A percentile compares a stretch with the other conserved stretches of the same genome.
Evolutionary conservation across 2,329 filamentous ascomycete species (phyloP).

Genomic region (Aspergillus brunneoviolaceus): DNA sequence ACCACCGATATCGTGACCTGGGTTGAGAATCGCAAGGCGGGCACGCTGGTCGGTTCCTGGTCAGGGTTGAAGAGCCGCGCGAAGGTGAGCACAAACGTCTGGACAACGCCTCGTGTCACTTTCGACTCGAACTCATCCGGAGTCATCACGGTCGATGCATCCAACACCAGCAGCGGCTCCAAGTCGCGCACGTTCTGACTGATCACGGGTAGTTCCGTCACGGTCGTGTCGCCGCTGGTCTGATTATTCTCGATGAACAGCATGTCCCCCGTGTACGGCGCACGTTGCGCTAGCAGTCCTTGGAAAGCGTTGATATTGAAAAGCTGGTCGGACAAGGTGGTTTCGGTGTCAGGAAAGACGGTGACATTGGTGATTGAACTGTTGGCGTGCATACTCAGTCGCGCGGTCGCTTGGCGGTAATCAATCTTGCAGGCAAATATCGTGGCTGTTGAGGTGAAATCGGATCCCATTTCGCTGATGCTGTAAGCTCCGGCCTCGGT

Average conservation of each 20-base stretch:
- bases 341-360: constrained; percentile 20
- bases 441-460: constrained; percentile 26
- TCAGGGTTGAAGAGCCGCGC: constrained; percentile 34
- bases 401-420: constrained; percentile 30
- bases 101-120: constrained; percentile 28
- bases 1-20: constrained; percentile 33
- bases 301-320: constrained; percentile 36
- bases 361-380: constrained; percentile 32
- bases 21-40: constrained; percentile 23
- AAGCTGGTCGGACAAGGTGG: constrained; percentile 18
- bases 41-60: constrained; percentile 17
- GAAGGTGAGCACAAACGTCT: constrained; percentile 33
- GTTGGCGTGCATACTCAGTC: constrained; percentile 34
- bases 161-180: constrained; percentile 30
- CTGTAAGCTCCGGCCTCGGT: constrained; percentile 13
- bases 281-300: constrained; percentile 29
- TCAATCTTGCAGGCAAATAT: constrained; percentile 35
- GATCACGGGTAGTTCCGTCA: constrained; percentile 34
- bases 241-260: constrained; percentile 31
- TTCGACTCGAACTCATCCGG: constrained; percentile 27
- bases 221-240: constrained; percentile 26
- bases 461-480: constrained; percentile 10
- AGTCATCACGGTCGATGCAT: constrained; percentile 31
- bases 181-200: constrained; percentile 33
- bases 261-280: constrained; percentile 36